Evolutionary conservation across 1,139 yeast species (phyloP).

Genomic region (Wickerhamomyces sp.): DNA sequence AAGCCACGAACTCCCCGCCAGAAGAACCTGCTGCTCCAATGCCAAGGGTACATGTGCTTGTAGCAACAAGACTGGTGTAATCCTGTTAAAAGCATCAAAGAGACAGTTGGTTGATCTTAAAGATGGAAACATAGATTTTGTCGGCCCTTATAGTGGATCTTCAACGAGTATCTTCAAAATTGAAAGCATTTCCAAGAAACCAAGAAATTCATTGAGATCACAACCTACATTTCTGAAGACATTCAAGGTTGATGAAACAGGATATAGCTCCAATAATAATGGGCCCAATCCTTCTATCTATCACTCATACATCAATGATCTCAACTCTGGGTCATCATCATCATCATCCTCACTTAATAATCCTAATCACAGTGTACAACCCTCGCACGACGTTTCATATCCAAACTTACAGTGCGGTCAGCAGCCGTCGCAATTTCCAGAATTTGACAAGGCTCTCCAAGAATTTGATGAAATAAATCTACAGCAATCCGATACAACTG

Average conservation of each 20-base stretch:
- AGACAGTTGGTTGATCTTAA: conserved; percentile 44
- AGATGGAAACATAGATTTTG: conserved; percentile 27
- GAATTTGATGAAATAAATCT: neutral
- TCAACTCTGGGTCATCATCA: neutral
- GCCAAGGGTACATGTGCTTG: conserved; percentile 5
- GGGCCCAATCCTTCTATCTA: neutral
- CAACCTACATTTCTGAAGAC: conserved; percentile 13
- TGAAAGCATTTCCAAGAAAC: neutral
- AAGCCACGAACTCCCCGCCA: neutral
- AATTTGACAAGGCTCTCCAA: neutral
- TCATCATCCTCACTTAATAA: neutral
- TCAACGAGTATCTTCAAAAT: conserved; percentile 16
- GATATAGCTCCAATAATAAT: neutral
- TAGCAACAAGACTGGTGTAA: conserved; percentile 24
- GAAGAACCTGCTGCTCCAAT: conserved; percentile 6
- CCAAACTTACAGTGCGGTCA: too few species aligned
- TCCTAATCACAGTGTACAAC: too few species aligned
- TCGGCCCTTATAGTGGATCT: conserved; percentile 20
- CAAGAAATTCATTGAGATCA: conserved; percentile 9
- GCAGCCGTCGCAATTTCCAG: neutral
- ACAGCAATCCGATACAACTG: neutral
- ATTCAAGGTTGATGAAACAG: conserved; percentile 13
- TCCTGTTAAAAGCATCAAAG: conserved; percentile 40
- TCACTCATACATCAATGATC: neutral
- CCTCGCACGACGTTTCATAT: too few species aligned